Base-by-base conservation (phyloP, 1,284 basidiomycete species). In the Mycena sp. region DNA sequence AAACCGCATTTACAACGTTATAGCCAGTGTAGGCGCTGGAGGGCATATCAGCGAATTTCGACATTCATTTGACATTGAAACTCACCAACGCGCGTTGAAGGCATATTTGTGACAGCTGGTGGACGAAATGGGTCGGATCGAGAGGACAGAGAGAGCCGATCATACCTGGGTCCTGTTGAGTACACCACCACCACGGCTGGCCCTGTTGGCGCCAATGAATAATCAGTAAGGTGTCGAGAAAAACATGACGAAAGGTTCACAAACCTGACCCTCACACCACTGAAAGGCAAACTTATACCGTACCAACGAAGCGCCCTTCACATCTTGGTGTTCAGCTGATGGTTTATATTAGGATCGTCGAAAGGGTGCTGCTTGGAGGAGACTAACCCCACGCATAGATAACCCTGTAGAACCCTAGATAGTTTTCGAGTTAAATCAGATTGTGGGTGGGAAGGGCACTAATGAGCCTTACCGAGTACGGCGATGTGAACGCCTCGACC, bases 231-330 rank as follows among this genome's bases (percentile, higher is more conserved):
- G n/a, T n/a, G n/a, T n/a, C 23, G 17, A n/a, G 25, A 25, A 30
- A 44, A 3, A 4, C 23, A 19, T 3, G 29, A 45, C 10, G 70
- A 74, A 75, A n/a, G n/a, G 65, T 72, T 71, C 12, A 72, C 78
- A 67, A 40, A 83, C 88, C 76, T 92, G 90, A 48, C 81, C 82
- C 61, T 87, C 83, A 66, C 88, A 90, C 89, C 90, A 93, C 64
- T 88, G 87, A 69, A 93, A 93, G 6, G 87, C 86, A 69, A 93
- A 92, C 72, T 92, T 93, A 73, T 85, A 91, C 17, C 91, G 82
- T 7, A 90, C 80, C 19, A 91, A 85, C 50, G 75, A 76, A 9
- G 83, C 26, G 81, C 30, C 71, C 70, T 25, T 85, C 17, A 59
- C 40, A 28, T 23, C 1, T 75, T 72, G 11, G 1, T 10, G 29